Conservation (phyloP, 257 asterid species). For the Scutellaria barbata region DNA sequence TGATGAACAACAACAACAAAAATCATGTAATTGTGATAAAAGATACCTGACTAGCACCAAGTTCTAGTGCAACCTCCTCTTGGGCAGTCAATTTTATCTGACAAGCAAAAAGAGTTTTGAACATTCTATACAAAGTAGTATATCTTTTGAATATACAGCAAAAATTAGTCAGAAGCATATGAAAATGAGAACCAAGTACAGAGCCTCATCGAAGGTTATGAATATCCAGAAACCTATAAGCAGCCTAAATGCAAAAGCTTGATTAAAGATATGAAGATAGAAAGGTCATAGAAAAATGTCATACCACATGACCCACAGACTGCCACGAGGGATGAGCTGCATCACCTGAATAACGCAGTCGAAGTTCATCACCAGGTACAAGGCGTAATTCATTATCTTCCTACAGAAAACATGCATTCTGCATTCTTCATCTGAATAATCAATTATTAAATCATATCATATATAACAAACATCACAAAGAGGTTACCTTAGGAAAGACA, state of each 20-base stretch:
- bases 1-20: neutral
- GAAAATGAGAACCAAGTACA: constrained; percentile 18
- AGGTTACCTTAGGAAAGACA: constrained; percentile 88
- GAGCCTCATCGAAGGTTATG: constrained; percentile 28
- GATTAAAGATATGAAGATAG: neutral
- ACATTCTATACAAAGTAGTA: constrained; percentile 4
- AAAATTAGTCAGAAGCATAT: constrained; percentile 19
- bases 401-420: constrained; percentile 52
- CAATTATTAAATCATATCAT: neutral
- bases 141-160: neutral
- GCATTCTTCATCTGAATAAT: constrained; percentile 13
- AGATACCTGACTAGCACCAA: constrained; percentile 89
- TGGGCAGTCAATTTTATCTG: constrained; percentile 95
- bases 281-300: constrained; percentile 39
- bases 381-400: constrained; percentile 99
- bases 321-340: constrained; percentile 96
- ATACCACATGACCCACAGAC: constrained; percentile 98
- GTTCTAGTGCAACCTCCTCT: constrained; percentile 99
- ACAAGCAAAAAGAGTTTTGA: constrained; percentile 32
- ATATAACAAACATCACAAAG: constrained; percentile 16
- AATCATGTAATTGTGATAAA: neutral
- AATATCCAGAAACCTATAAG: constrained; percentile 14
- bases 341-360: constrained; percentile 95
- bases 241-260: constrained; percentile 4
- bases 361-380: constrained; percentile 98